Conservation (phyloP, 2,329 filamentous ascomycete species). For the Arthrobotrys megalospora region DNA sequence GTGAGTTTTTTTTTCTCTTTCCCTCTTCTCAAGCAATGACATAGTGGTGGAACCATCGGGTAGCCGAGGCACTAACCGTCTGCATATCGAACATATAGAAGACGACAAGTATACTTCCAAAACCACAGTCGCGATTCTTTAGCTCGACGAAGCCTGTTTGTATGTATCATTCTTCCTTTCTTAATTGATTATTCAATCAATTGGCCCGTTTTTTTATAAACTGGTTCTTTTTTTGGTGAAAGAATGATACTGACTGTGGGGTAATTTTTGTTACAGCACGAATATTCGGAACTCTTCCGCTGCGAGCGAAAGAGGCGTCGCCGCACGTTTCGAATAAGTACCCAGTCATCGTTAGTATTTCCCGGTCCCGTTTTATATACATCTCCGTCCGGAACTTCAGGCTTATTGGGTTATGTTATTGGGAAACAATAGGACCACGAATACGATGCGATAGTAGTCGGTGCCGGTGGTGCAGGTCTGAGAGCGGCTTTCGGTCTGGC, state of each 20-base stretch:
- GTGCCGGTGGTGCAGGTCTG: conserved; percentile 84
- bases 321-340: conserved; percentile 91
- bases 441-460: conserved; percentile 96
- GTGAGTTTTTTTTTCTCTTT: conserved; percentile 58
- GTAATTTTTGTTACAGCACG: conserved; percentile 73
- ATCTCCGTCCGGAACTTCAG: background rate
- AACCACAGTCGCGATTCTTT: conserved; percentile 81
- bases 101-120: conserved; percentile 74
- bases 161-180: conserved; percentile 69
- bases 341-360: conserved; percentile 83
- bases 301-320: conserved; percentile 93
- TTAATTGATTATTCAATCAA: conserved; percentile 9
- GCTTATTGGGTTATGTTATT: conserved; percentile 51
- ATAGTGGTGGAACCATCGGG: conserved; percentile 40
- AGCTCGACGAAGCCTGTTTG: conserved; percentile 86
- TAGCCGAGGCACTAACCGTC: conserved; percentile 54
- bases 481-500: conserved; percentile 88
- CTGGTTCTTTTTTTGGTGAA: background rate
- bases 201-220: conserved; percentile 59
- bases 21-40: conserved; percentile 25
- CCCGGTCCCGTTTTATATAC: conserved; percentile 6
- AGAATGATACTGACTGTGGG: conserved; percentile 45
- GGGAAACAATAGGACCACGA: conserved; percentile 81
- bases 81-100: conserved; percentile 33
- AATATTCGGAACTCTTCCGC: conserved; percentile 86